Evolutionary conservation across 2,329 filamentous ascomycete species (phyloP), one percentile per base, ranked within the genome.

Genomic region (Monosporascus ibericus): DNA sequence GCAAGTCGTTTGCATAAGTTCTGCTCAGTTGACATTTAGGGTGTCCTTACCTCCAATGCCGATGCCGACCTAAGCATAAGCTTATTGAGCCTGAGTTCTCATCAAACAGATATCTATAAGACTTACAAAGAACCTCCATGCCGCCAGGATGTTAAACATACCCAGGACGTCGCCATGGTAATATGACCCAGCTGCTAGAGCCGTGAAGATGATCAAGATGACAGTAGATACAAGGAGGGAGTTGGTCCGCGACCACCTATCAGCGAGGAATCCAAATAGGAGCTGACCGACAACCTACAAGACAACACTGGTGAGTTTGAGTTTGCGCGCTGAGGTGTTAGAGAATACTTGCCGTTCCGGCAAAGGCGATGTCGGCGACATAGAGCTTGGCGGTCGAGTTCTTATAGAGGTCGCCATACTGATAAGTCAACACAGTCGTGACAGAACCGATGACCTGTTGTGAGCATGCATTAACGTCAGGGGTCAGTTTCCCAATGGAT

Each of bases 131-230:
- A 96, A 95, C 17, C 91, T 83, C 75, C 90, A 95, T 0, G 89
- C 90, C 0, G 88, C 85, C 36, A 95, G 73, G 0, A 86, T 86
- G 47, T 88, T 85, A 62, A 96, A 87, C 68, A 96, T 79, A 44
- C 88, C 90, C 8, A 80, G 69, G 0, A 81, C 62, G 24, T 82
- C 85, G 17, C 87, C 90, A 15, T 85, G 78, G 49, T 80, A 86
- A 67, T 95, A 96, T 0, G 88, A 84, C 0, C 84, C 91, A 3
- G 91, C 82, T 5, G 84, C 82, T 1, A 96, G 76, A 2, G 88
- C 87, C 1, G 91, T 90, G 65, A 96, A 96, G 57, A 96, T 60
- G 57, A 96, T 86, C 36, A 96, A 77, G 60, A 96, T 89, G 51
- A 90, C 65, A 3, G 92, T 96, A 0, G 89, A 94, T 17, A 86